These are phyloP conservation scores for Poronia punctata DNA, from an alignment of 495 filamentous ascomycete species.

Conservation along the genomic window DNA sequence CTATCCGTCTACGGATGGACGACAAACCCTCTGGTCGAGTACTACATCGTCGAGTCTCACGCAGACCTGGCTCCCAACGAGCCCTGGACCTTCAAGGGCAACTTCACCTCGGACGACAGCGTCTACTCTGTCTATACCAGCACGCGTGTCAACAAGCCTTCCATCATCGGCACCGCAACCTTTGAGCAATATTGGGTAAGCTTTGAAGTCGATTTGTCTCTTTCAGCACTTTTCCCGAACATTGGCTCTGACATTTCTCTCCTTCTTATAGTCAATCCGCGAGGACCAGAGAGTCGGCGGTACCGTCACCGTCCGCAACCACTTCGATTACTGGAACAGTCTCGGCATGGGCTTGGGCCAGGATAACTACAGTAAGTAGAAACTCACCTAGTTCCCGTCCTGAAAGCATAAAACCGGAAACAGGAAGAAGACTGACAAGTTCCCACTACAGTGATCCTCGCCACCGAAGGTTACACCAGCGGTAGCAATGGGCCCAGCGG, in stretches of 20 bases:
- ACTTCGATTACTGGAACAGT: constrained; percentile 53
- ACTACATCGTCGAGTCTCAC: constrained; percentile 58
- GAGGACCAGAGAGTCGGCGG: constrained; percentile 46
- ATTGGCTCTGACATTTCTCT: not conserved
- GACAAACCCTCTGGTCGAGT: constrained; percentile 53
- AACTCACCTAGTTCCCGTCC: not conserved
- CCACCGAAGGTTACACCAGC: constrained; percentile 50
- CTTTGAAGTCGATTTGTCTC: not conserved
- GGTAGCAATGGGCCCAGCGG: constrained; percentile 12
- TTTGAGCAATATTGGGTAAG: constrained; percentile 54
- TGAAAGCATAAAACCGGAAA: not conserved
- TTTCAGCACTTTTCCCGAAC: not conserved
- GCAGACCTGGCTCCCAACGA: constrained; percentile 48
- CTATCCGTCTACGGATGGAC: constrained; percentile 54
- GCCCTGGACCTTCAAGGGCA: constrained; percentile 46
- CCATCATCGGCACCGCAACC: constrained; percentile 52
- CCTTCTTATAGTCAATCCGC: constrained; percentile 44
- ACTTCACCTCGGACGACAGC: constrained; percentile 46
- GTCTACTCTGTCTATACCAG: constrained; percentile 52
- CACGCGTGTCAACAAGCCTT: constrained; percentile 51
- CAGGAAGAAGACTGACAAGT: not conserved
- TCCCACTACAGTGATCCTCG: constrained; percentile 41
- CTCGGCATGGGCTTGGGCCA: constrained; percentile 42
- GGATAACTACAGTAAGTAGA: constrained; percentile 40
- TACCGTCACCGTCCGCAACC: constrained; percentile 40